Evolutionary conservation across 2,329 filamentous ascomycete species (phyloP).

Genomic region (Pestalotiopsis sp.): DNA sequence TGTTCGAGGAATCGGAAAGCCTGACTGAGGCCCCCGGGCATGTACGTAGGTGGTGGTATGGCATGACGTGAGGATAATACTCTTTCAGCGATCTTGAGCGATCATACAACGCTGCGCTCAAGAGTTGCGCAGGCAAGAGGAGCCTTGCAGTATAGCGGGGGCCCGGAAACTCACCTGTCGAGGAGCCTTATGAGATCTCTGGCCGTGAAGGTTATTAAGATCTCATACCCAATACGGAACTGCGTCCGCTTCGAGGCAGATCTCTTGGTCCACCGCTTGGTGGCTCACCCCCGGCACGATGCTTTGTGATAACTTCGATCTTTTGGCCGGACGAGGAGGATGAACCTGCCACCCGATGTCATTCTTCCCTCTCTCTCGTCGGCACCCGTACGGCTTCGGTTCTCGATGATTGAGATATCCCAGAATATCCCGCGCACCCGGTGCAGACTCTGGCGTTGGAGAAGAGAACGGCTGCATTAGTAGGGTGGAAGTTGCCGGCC

Average conservation of each 20-base stretch:
- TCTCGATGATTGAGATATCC: not conserved
- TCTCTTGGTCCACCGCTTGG: not conserved
- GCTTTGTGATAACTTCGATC: not conserved
- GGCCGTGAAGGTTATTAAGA: not conserved
- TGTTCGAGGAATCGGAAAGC: not conserved
- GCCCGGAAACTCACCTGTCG: not conserved
- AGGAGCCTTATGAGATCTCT: not conserved
- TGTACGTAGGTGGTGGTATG: not conserved
- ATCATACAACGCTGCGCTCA: not conserved
- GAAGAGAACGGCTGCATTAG: not conserved
- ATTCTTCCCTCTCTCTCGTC: not conserved
- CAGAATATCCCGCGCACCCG: not conserved
- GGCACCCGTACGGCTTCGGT: not conserved
- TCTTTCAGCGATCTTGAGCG: not conserved
- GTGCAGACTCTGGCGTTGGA: not conserved
- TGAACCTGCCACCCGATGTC: not conserved
- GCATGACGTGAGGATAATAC: not conserved
- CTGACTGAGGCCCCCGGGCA: not conserved
- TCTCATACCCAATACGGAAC: not conserved
- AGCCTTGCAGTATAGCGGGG: not conserved
- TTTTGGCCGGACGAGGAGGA: not conserved
- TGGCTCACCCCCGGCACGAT: not conserved
- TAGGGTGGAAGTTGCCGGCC: not conserved
- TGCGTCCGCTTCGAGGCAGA: not conserved
- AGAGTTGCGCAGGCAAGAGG: not conserved